A percentile compares a stretch with the other conserved stretches of the same genome.
phyloP scores from a whole-genome alignment of 2,329 filamentous ascomycete species.

The Aspergillus unguis region DNA sequence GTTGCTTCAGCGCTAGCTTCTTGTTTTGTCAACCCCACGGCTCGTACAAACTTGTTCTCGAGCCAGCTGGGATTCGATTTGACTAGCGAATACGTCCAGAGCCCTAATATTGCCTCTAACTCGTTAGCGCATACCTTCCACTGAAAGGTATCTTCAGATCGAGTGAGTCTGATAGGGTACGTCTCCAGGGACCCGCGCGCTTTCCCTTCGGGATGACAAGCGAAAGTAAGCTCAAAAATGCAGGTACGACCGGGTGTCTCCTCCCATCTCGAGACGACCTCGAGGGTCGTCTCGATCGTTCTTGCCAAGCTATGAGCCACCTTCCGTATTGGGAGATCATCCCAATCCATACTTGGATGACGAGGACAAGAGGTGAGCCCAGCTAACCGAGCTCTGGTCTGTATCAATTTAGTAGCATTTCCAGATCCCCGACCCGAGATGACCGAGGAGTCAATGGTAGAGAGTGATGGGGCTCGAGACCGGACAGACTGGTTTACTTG shows the following conservation, averaged over 20 bases:
- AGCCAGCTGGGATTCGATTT: conserved; percentile 20
- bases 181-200: conserved; percentile 5
- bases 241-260: conserved; percentile 3
- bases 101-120: conserved; percentile 32
- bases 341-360: conserved; percentile 19
- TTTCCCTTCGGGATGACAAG: conserved; percentile 13
- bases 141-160: conserved; percentile 20
- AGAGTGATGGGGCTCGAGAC: conserved; percentile 11
- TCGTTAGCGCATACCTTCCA: conserved; percentile 27
- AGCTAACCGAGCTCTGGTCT: conserved; percentile 23
- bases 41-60: conserved; percentile 15
- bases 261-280: conserved; percentile 26
- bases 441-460: conserved; percentile 7
- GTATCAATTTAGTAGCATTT: conserved; percentile 16
- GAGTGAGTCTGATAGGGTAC: conserved; percentile 17
- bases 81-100: conserved; percentile 33
- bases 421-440: neutral
- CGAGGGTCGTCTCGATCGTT: conserved; percentile 29
- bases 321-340: conserved; percentile 28
- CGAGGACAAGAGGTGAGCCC: conserved; percentile 18
- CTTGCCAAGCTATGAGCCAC: conserved; percentile 21
- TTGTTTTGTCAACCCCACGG: conserved; percentile 20
- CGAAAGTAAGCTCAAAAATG: conserved; percentile 20
- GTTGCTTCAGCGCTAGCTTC: conserved; percentile 23
- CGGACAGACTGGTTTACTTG: neutral